Conservation (phyloP, 2,329 filamentous ascomycete species). For the Diplodia intermedia region DNA sequence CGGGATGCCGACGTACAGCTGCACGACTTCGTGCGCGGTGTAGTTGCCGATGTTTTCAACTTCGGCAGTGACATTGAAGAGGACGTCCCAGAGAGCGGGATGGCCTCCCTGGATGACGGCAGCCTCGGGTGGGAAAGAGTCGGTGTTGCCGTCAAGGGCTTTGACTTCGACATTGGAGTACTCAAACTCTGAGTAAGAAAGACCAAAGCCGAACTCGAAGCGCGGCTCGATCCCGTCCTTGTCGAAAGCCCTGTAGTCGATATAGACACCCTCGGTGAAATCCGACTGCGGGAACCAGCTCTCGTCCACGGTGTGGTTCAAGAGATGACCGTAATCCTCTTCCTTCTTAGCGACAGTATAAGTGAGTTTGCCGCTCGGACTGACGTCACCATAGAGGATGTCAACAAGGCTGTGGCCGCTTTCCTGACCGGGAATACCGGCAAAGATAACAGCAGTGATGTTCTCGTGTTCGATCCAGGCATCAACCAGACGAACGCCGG, state of each 20-base stretch:
- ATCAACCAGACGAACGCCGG: constrained; percentile 44
- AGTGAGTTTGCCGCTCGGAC: constrained; percentile 81
- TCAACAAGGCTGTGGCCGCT: constrained; percentile 40
- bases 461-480: constrained; percentile 44
- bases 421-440: constrained; percentile 44
- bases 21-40: constrained; percentile 33
- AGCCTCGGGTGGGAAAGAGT: constrained; percentile 14
- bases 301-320: constrained; percentile 39
- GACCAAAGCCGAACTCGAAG: constrained; percentile 72
- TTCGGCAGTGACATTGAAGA: constrained; percentile 30
- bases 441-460: constrained; percentile 42
- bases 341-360: constrained; percentile 82
- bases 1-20: constrained; percentile 42
- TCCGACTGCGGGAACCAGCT: constrained; percentile 44
- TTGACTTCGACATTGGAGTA: constrained; percentile 62
- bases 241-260: constrained; percentile 56
- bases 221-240: constrained; percentile 70
- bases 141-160: constrained; percentile 42
- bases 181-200: constrained; percentile 69
- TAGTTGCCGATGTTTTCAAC: constrained; percentile 35
- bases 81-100: constrained; percentile 29
- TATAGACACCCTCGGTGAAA: constrained; percentile 53
- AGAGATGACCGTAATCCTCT: constrained; percentile 72
- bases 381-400: constrained; percentile 53
- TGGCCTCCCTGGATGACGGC: constrained; percentile 32